These are phyloP conservation scores for Phaeosphaeria sp. DNA, from an alignment of 2,329 filamentous ascomycete species.

Conservation along the genomic window DNA sequence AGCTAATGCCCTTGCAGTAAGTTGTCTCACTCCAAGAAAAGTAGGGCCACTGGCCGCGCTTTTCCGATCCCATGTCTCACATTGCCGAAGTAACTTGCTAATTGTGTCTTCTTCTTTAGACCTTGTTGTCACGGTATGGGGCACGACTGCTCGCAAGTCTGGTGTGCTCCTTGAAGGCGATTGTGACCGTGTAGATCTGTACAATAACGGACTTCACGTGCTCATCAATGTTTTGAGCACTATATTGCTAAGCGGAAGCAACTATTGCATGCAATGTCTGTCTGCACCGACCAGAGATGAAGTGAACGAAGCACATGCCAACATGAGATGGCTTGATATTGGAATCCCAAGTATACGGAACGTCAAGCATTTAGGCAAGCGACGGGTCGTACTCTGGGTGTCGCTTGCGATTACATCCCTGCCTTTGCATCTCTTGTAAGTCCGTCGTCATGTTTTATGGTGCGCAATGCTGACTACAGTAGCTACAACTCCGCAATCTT, in stretches of 20 bases:
- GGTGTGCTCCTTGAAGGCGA: slow-evolving; percentile 24
- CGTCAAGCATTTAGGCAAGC: slow-evolving; percentile 15
- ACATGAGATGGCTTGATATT: slow-evolving; percentile 46
- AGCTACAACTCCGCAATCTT: slow-evolving; percentile 31
- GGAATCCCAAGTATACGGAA: slow-evolving; percentile 45
- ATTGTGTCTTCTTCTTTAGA: no score
- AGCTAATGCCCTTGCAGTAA: no score
- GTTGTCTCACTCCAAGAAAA: no score
- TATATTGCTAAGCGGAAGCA: slow-evolving; percentile 55
- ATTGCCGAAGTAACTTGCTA: no score
- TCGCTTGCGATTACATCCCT: slow-evolving; percentile 1
- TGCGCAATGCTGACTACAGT: neutral
- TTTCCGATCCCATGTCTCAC: no score
- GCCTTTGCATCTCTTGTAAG: slow-evolving; percentile 14
- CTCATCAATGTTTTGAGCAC: slow-evolving; percentile 58
- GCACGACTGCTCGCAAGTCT: neutral
- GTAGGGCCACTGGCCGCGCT: no score
- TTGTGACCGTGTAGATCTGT: slow-evolving; percentile 17
- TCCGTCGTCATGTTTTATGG: neutral
- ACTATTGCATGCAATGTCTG: slow-evolving; percentile 62
- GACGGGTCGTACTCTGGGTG: slow-evolving; percentile 3
- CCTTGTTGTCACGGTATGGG: slow-evolving; percentile 18
- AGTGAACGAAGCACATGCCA: slow-evolving; percentile 56
- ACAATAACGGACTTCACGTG: slow-evolving; percentile 48
- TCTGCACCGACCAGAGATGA: slow-evolving; percentile 58